Evolutionary conservation across 2,329 filamentous ascomycete genomes (phyloP).

Genomic region (Fusarium tuaranense): DNA sequence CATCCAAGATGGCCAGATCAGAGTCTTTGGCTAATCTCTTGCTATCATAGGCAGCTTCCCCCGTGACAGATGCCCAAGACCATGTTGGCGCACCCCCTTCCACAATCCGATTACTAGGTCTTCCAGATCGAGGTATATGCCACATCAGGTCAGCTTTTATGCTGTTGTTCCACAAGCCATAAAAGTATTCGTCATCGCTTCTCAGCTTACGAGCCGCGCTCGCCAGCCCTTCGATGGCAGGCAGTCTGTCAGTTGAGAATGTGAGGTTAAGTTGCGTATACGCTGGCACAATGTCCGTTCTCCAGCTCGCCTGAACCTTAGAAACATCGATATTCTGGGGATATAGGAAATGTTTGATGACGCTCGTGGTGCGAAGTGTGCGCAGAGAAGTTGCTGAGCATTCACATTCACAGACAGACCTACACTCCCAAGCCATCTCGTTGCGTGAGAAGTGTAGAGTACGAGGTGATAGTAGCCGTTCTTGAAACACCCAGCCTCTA

Average conservation of each 20-base stretch:
- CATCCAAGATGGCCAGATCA: neutral
- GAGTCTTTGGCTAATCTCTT: neutral
- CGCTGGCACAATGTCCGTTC: neutral
- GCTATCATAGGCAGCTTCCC: neutral
- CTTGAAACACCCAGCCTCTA: neutral
- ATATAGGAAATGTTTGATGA: neutral
- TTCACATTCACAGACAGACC: neutral
- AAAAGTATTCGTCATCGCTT: neutral
- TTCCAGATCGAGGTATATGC: neutral
- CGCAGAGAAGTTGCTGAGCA: neutral
- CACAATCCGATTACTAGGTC: neutral
- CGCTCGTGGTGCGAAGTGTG: neutral
- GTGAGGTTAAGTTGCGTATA: neutral
- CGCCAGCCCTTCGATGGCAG: conserved; percentile 1
- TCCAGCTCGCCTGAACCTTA: neutral
- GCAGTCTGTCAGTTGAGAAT: neutral
- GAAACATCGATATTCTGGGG: neutral
- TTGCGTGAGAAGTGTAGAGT: neutral
- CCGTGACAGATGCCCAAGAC: neutral
- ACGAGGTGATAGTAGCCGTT: neutral
- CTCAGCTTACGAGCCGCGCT: neutral
- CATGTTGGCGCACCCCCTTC: neutral
- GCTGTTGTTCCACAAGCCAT: neutral
- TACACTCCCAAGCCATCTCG: conserved; percentile 2
- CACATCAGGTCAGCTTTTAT: neutral